Conservation (phyloP, 2,329 filamentous ascomycete genomes). For the Calonectria multiphialidica region DNA sequence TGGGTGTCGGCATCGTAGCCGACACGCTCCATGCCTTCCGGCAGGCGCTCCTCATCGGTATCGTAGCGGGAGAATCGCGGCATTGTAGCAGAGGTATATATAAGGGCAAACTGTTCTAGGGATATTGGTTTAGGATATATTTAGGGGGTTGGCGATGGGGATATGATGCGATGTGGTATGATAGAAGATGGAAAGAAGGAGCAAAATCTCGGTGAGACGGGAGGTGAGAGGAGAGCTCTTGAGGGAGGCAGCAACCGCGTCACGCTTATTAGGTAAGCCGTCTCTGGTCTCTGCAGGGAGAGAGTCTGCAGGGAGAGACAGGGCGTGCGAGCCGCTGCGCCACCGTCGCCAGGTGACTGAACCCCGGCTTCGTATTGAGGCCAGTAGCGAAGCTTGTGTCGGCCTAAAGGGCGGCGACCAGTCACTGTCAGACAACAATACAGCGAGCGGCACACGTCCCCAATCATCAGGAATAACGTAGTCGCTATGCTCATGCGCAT, state of each 20-base stretch:
- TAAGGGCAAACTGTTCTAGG: neutral
- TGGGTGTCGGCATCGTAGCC: conserved; percentile 69
- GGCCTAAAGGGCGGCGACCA: neutral
- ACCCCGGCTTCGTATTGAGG: neutral
- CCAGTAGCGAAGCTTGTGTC: neutral
- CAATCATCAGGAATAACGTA: neutral
- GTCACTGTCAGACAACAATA: neutral
- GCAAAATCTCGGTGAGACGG: neutral
- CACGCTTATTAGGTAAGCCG: conserved; percentile 24
- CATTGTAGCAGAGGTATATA: conserved; percentile 44
- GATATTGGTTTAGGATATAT: neutral
- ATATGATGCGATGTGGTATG: neutral
- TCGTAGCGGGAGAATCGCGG: conserved; percentile 58
- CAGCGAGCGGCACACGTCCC: neutral
- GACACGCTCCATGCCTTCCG: conserved; percentile 65
- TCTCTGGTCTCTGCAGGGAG: conserved; percentile 22
- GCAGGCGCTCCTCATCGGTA: conserved; percentile 64
- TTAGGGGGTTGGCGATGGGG: neutral
- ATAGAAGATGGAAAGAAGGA: neutral
- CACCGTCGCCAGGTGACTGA: conserved; percentile 15
- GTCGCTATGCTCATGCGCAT: neutral
- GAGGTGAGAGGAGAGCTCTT: conserved; percentile 12
- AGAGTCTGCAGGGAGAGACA: conserved; percentile 26
- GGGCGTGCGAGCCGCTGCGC: conserved; percentile 12
- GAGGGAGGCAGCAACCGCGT: conserved; percentile 7